A percentile compares a stretch with the other conserved stretches of the same genome.
Evolutionary conservation across 495 filamentous ascomycete genomes (phyloP).

Genomic region (Haplographium delicatum): DNA sequence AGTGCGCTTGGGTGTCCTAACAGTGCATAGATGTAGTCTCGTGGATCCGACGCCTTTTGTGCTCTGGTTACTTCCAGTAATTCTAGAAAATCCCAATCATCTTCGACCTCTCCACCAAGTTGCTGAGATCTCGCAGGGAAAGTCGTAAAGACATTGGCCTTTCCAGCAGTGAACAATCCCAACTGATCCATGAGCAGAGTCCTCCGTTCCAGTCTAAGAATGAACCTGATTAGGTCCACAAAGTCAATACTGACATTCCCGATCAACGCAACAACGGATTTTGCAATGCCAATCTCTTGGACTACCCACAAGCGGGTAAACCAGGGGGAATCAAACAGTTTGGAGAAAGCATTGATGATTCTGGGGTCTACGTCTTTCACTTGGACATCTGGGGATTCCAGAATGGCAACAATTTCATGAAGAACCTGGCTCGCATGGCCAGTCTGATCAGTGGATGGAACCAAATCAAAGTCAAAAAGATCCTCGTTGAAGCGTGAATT

Average conservation of each 20-base stretch:
- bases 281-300: conserved; percentile 5
- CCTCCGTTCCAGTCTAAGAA: conserved; percentile 4
- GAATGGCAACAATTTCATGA: not conserved
- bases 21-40: conserved; percentile 5
- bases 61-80: conserved; percentile 1
- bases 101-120: conserved; percentile 2
- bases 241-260: conserved; percentile 1
- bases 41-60: not conserved
- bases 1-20: conserved; percentile 4
- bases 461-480: not conserved
- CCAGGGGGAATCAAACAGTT: conserved; percentile 3
- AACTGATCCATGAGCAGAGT: conserved; percentile 1
- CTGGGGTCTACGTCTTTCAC: not conserved
- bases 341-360: not conserved
- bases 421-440: not conserved
- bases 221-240: conserved; percentile 4
- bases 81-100: conserved; percentile 4
- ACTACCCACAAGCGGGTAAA: conserved; percentile 4
- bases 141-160: not conserved
- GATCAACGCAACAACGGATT: not conserved
- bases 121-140: conserved; percentile 1
- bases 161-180: conserved; percentile 1
- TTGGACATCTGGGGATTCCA: not conserved
- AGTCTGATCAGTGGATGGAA: no score
- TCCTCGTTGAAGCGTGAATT: not conserved